Conservation (phyloP, 1,139 yeast species). For the Suhomyces ambrosiae region DNA sequence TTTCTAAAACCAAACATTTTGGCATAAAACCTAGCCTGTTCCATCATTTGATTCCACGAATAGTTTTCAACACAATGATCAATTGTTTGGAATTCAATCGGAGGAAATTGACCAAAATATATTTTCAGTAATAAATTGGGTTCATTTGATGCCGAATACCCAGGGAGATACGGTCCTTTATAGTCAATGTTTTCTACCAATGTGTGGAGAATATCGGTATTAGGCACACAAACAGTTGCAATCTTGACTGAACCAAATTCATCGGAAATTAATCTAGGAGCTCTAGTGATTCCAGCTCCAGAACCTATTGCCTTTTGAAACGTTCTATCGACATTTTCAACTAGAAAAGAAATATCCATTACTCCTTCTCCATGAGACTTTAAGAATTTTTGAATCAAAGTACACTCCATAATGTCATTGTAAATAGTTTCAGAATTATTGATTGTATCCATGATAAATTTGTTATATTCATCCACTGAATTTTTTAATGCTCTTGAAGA, state of each 20-base stretch:
- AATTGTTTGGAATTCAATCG: conserved; percentile 43
- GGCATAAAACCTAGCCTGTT: conserved; percentile 60
- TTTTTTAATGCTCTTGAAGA: conserved; percentile 18
- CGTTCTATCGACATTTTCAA: conserved; percentile 48
- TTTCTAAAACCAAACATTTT: conserved; percentile 69
- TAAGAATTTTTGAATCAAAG: conserved; percentile 43
- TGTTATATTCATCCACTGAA: conserved; percentile 16
- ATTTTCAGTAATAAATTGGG: not conserved
- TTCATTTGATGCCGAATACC: too few relatives aligned
- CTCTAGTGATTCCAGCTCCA: conserved; percentile 55
- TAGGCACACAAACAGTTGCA: conserved; percentile 62
- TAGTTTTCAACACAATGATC: conserved; percentile 86
- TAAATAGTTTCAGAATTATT: conserved; percentile 22
- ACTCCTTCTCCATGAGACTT: conserved; percentile 76
- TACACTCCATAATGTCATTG: conserved; percentile 28
- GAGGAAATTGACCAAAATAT: conserved; percentile 28
- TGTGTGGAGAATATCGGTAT: conserved; percentile 69
- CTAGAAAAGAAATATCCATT: conserved; percentile 67
- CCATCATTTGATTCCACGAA: conserved; percentile 66
- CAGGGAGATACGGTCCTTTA: conserved; percentile 60
- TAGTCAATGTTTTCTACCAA: conserved; percentile 53
- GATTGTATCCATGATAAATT: conserved; percentile 19
- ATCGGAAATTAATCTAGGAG: conserved; percentile 48
- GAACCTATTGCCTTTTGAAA: conserved; percentile 48
- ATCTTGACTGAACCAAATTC: conserved; percentile 49